Evolutionary conservation across 2,329 filamentous ascomycete species (phyloP).

Genomic region (Cladosporium austrohemisphaericum): DNA sequence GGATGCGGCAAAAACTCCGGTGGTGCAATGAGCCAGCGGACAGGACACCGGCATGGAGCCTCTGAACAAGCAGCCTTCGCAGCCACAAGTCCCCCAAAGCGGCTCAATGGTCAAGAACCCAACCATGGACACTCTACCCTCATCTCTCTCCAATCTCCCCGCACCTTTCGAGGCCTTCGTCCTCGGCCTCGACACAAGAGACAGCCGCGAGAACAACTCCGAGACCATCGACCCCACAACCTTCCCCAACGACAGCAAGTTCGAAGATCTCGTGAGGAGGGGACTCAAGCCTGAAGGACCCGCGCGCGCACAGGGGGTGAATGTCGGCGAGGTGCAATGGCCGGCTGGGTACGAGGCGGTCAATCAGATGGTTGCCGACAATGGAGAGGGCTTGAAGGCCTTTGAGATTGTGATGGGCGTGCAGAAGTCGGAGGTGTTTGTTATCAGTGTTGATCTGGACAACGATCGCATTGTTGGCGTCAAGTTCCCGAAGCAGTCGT

Average conservation of each 20-base stretch:
- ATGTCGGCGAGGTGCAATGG: slow-evolving; percentile 9
- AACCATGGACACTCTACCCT: slow-evolving; percentile 16
- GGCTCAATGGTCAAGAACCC: slow-evolving; percentile 10
- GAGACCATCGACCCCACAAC: neutral
- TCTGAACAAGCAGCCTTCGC: slow-evolving; percentile 10
- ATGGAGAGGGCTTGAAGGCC: slow-evolving; percentile 8
- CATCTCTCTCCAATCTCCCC: slow-evolving; percentile 12
- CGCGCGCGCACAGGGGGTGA: slow-evolving; percentile 12
- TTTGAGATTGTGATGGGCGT: slow-evolving; percentile 16
- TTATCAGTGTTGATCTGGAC: slow-evolving; percentile 13
- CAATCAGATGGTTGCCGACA: slow-evolving; percentile 11
- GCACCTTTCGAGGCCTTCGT: slow-evolving; percentile 15
- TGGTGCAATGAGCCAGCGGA: too few species aligned
- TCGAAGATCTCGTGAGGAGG: slow-evolving; percentile 17
- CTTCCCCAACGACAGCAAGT: slow-evolving; percentile 14
- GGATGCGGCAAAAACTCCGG: too few species aligned
- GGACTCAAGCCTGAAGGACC: slow-evolving; percentile 16
- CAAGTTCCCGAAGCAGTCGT: slow-evolving; percentile 3
- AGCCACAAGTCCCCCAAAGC: slow-evolving; percentile 16
- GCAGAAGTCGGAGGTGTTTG: slow-evolving; percentile 17
- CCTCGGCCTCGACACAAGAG: slow-evolving; percentile 14
- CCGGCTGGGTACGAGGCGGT: slow-evolving; percentile 7
- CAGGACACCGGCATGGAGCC: slow-evolving; percentile 15
- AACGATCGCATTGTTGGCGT: slow-evolving; percentile 16
- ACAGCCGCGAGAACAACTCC: slow-evolving; percentile 14